Evolutionary conservation across 164 flowering plant genomes (phyloP).

Genomic region (Vitis cinerea): DNA sequence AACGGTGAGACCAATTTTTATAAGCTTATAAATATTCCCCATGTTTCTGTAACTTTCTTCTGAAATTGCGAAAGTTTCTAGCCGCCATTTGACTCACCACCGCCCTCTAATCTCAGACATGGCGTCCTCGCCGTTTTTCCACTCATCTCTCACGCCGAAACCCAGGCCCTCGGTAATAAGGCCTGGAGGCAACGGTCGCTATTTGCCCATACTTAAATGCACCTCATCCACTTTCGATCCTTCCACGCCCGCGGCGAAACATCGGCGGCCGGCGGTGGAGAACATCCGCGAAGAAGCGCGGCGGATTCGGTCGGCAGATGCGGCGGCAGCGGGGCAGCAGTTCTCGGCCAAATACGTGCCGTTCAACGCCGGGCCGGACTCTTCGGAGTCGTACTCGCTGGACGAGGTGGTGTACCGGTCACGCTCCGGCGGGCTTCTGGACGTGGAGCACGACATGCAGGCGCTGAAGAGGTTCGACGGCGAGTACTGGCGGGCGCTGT

Average conservation of each 20-base stretch:
- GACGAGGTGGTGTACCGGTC: conserved; percentile 87
- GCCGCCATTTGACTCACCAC: background rate
- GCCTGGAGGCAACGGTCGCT: background rate
- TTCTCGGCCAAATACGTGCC: conserved; percentile 45
- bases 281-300: conserved; percentile 41
- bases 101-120: background rate
- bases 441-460: conserved; percentile 78
- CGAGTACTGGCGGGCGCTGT: conserved; percentile 64
- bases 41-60: no score
- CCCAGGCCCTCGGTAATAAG: background rate
- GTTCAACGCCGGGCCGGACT: conserved; percentile 23
- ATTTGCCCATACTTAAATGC: conserved; percentile 8
- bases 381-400: conserved; percentile 74
- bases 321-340: background rate
- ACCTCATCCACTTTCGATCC: conserved; percentile 12
- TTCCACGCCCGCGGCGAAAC: conserved; percentile 1
- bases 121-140: conserved; percentile 11
- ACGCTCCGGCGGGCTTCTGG: conserved; percentile 82
- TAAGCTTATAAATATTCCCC: no score
- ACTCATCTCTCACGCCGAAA: conserved; percentile 3
- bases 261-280: conserved; percentile 26
- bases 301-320: conserved; percentile 6
- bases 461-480: conserved; percentile 68
- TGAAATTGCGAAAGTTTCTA: no score
- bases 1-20: no score